phyloP scores from a whole-genome alignment of 2,329 filamentous ascomycete species.

The Xylaria polymorpha region DNA sequence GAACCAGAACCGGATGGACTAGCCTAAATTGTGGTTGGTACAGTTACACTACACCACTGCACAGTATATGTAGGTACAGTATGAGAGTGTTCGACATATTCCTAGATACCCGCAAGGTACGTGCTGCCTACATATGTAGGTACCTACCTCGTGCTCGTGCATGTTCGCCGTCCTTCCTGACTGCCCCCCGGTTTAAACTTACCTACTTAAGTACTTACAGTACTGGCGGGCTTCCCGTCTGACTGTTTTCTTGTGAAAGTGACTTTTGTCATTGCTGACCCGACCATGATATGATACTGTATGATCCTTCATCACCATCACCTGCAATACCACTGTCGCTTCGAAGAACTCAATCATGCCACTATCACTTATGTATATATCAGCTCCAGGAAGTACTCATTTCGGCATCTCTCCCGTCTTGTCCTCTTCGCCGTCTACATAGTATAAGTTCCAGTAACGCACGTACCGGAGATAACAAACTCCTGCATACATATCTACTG shows the following conservation, averaged over 20 bases:
- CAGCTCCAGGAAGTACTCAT: slow-evolving; percentile 12
- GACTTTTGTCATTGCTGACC: slow-evolving; percentile 36
- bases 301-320: slow-evolving; percentile 10
- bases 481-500: slow-evolving; percentile 30
- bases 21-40: neutral
- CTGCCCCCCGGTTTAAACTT: no score
- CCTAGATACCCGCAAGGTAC: slow-evolving; percentile 10
- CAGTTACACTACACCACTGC: neutral
- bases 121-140: no score
- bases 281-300: slow-evolving; percentile 1
- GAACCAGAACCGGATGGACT: neutral
- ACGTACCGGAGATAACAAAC: slow-evolving; percentile 19
- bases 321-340: slow-evolving; percentile 1
- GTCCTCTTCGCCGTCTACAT: neutral
- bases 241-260: slow-evolving; percentile 23
- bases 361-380: slow-evolving; percentile 14
- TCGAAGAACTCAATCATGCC: neutral
- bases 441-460: slow-evolving; percentile 4
- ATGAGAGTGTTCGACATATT: neutral
- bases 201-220: no score
- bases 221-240: slow-evolving; percentile 35
- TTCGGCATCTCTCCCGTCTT: slow-evolving; percentile 17
- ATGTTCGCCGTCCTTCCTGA: no score
- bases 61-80: neutral
- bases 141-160: no score